Conservation (phyloP, 1,139 yeast genomes). For the Debaryomyces coudertii region DNA sequence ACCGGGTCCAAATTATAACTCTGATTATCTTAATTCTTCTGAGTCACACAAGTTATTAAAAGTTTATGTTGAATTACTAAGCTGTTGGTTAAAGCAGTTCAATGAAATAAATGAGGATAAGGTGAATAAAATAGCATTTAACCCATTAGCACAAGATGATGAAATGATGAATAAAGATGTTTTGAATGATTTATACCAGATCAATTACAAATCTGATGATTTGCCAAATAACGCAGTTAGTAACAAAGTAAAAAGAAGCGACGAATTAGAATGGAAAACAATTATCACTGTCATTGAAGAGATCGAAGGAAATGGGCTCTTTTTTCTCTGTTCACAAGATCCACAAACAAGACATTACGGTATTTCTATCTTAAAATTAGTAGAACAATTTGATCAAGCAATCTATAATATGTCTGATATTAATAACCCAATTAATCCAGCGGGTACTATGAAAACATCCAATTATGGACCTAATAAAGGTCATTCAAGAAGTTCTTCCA, state of each 20-base stretch:
- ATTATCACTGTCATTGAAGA: slow-evolving; percentile 87
- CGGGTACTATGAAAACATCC: background rate
- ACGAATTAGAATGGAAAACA: slow-evolving; percentile 76
- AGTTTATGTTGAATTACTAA: slow-evolving; percentile 75
- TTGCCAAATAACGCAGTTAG: slow-evolving; percentile 25
- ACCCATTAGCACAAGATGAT: slow-evolving; percentile 41
- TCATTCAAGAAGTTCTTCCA: slow-evolving; percentile 65
- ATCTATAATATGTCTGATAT: slow-evolving; percentile 55
- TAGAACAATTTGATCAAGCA: slow-evolving; percentile 84
- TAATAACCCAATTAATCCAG: slow-evolving; percentile 9
- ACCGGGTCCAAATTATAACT: slow-evolving; percentile 50
- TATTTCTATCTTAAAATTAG: slow-evolving; percentile 69
- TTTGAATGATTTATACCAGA: slow-evolving; percentile 48
- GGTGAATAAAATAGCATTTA: slow-evolving; percentile 25
- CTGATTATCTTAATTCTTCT: slow-evolving; percentile 55
- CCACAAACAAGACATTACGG: slow-evolving; percentile 74
- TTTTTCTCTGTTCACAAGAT: slow-evolving; percentile 89
- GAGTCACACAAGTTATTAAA: slow-evolving; percentile 65
- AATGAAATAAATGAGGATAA: slow-evolving; percentile 27
- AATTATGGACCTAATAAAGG: slow-evolving; percentile 18
- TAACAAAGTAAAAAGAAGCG: slow-evolving; percentile 45
- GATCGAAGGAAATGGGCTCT: slow-evolving; percentile 93
- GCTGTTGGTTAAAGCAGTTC: slow-evolving; percentile 78
- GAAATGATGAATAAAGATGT: slow-evolving; percentile 45
- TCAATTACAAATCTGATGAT: slow-evolving; percentile 44